These are phyloP conservation scores for Furculomyces boomerangus DNA, from an alignment of 371 early-diverging fungal genomes.

Conservation along the genomic window DNA sequence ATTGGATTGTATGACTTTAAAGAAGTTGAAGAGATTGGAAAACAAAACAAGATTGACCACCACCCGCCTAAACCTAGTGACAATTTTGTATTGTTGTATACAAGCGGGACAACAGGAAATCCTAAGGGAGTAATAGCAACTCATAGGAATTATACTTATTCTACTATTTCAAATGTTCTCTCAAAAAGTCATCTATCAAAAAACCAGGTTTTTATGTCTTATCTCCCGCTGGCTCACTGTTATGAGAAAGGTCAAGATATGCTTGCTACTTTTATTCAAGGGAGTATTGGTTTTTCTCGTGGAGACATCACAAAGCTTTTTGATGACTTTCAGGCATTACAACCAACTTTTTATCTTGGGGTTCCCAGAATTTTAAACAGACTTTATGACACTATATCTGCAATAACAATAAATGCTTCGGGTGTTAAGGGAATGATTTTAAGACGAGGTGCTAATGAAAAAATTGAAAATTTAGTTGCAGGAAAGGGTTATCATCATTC, in stretches of 20 bases:
- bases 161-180: conserved; percentile 12
- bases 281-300: conserved; percentile 57
- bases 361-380: conserved; percentile 86
- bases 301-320: conserved; percentile 58
- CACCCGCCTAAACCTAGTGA: conserved; percentile 42
- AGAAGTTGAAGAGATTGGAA: conserved; percentile 45
- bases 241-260: conserved; percentile 57
- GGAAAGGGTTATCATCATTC: conserved; percentile 42
- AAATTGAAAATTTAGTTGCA: conserved; percentile 34
- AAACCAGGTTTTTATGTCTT: conserved; percentile 38
- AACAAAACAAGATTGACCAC: conserved; percentile 17
- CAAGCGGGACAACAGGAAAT: conserved; percentile 61
- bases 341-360: conserved; percentile 67
- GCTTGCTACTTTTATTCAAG: conserved; percentile 30
- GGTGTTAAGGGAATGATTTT: conserved; percentile 46
- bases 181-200: no score
- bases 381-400: conserved; percentile 63
- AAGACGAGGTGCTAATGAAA: conserved; percentile 35
- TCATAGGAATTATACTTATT: conserved; percentile 22
- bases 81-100: conserved; percentile 92
- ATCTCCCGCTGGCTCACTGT: conserved; percentile 75
- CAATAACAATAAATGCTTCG: conserved; percentile 42
- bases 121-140: conserved; percentile 35
- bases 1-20: conserved; percentile 25
- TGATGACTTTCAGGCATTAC: conserved; percentile 57